Percentiles rank a stretch among this genome's conserved stretches.
Conservation (phyloP, 352 stramenopile genomes). For the Thraustochytrium striatum region DNA sequence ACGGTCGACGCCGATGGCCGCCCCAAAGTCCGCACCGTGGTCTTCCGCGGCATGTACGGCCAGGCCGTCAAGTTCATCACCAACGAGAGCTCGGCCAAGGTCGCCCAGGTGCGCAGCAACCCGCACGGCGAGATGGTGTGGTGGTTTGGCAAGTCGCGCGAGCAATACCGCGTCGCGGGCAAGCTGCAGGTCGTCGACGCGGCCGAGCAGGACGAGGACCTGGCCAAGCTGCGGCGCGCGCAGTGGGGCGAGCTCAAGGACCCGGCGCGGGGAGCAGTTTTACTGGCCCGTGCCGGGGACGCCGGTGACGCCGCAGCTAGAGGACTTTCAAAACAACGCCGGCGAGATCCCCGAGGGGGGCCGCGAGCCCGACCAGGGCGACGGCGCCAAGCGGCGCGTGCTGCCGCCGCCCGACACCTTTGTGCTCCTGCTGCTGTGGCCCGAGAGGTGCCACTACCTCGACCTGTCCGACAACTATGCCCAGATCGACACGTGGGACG, state of each 20-base stretch:
- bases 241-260: constrained; percentile 52
- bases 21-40: constrained; percentile 65
- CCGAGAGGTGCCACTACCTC: constrained; percentile 50
- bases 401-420: constrained; percentile 50
- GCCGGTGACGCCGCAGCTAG: not conserved
- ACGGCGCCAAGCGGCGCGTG: not conserved
- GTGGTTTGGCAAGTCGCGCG: constrained; percentile 66
- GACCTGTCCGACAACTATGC: constrained; percentile 50
- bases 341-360: constrained; percentile 17
- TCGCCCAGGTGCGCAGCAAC: constrained; percentile 55
- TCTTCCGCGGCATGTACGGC: constrained; percentile 65
- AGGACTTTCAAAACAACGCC: constrained; percentile 15
- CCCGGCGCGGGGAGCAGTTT: constrained; percentile 52
- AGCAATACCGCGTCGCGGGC: constrained; percentile 68
- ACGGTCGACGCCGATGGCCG: constrained; percentile 58
- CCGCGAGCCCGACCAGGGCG: not conserved
- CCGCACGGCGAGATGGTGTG: constrained; percentile 63
- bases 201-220: not conserved
- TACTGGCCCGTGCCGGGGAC: constrained; percentile 49
- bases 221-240: not conserved
- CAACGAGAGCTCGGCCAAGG: constrained; percentile 65
- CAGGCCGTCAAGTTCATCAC: constrained; percentile 66
- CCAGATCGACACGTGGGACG: constrained; percentile 38
- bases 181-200: constrained; percentile 58
- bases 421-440: constrained; percentile 50